Conservation (phyloP, 1,139 yeast genomes). For the Spathaspora jeffriesii region DNA sequence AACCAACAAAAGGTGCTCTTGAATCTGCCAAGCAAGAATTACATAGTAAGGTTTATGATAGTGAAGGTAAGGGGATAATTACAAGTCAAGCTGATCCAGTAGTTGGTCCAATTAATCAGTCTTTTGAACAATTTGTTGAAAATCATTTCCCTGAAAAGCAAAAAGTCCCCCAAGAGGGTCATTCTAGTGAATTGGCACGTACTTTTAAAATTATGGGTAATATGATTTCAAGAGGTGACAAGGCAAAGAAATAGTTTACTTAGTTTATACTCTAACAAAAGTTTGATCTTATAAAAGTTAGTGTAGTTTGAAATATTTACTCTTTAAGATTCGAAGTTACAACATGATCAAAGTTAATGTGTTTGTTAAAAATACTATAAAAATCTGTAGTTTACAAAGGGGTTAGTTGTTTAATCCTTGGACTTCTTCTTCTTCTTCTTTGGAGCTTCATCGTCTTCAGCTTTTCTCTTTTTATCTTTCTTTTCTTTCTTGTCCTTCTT, state of each 20-base stretch:
- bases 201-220: conserved; percentile 43
- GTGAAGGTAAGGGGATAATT: conserved; percentile 61
- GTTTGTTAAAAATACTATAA: conserved; percentile 1
- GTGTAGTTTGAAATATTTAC: background rate
- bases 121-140: conserved; percentile 45
- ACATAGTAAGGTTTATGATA: conserved; percentile 37
- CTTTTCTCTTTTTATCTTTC: conserved; percentile 50
- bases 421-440: conserved; percentile 53
- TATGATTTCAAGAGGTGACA: conserved; percentile 22
- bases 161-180: conserved; percentile 39
- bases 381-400: conserved; percentile 1
- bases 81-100: conserved; percentile 65
- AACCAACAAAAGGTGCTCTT: conserved; percentile 48
- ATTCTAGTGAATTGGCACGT: conserved; percentile 55
- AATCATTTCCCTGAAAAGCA: conserved; percentile 42
- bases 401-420: conserved; percentile 25
- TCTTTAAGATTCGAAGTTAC: background rate
- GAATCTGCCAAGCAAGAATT: conserved; percentile 25
- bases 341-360: too few species aligned
- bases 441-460: conserved; percentile 48
- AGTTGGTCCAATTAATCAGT: conserved; percentile 58
- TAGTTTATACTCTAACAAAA: background rate
- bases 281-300: background rate
- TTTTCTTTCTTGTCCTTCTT: conserved; percentile 58
- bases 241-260: conserved; percentile 3